Evolutionary conservation across 345 rosid species (phyloP).

Genomic region (Acer negundo): DNA sequence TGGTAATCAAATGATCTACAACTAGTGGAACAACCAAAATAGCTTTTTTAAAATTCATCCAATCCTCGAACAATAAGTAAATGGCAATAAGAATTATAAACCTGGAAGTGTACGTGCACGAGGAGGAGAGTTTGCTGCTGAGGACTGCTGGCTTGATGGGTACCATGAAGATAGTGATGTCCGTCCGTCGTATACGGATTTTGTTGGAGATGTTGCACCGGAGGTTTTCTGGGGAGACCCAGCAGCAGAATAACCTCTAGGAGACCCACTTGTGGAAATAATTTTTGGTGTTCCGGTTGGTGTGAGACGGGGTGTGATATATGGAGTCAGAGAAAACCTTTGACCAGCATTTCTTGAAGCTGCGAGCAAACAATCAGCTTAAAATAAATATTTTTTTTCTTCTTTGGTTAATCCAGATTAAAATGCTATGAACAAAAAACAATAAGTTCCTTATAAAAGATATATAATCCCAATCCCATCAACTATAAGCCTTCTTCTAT

Average conservation of each 20-base stretch:
- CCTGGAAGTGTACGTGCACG: constrained; percentile 75
- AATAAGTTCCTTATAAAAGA: neutral
- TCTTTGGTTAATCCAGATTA: neutral
- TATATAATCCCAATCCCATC: neutral
- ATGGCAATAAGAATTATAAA: constrained; percentile 25
- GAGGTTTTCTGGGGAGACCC: constrained; percentile 71
- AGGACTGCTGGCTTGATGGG: constrained; percentile 88
- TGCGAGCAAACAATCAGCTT: constrained; percentile 28
- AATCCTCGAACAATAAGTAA: neutral
- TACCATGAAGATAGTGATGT: constrained; percentile 67
- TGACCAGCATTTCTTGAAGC: constrained; percentile 55
- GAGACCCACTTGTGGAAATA: constrained; percentile 62
- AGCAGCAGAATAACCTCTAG: constrained; percentile 67
- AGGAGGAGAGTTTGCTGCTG: constrained; percentile 90
- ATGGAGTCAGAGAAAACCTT: constrained; percentile 72
- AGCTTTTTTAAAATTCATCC: neutral
- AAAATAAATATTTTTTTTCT: constrained; percentile 7
- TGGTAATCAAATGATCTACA: neutral
- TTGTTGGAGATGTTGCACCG: constrained; percentile 68
- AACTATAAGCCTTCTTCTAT: neutral
- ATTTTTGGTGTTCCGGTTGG: constrained; percentile 84
- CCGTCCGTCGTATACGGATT: constrained; percentile 53
- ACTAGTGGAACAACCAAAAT: neutral
- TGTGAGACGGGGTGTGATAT: constrained; percentile 77
- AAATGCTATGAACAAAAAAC: neutral